Base-by-base conservation (phyloP, 345 rosid genomes). In the Eucalyptus albens region DNA sequence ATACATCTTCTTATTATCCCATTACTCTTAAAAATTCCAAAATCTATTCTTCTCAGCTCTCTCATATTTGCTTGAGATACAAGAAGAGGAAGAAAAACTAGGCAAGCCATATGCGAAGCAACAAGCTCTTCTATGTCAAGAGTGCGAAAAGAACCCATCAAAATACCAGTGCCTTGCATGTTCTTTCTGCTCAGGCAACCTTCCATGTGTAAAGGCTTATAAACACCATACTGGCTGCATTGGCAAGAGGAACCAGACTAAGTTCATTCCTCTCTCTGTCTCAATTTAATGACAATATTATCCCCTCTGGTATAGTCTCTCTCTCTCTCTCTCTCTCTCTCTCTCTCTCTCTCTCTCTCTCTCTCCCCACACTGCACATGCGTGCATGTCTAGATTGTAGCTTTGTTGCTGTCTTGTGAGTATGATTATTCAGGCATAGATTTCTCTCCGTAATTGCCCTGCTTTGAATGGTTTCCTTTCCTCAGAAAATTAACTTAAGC, bases 111-210 rank as follows among this genome's bases (percentile, higher is more conserved):
- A 9, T 26, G 65, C 65, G 37, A 53, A 24, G 15, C 89, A 27
- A 50, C 85, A 62, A 65, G 49, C 51, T 55, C 26, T 51, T 44
- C 72, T 80, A 24, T 94, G 99, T 86, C 95, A 93, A 24, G 98
- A 97, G 91, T 97, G 99, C 89, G 89, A 92, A 86, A 62, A 49
- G 67, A 93, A 94, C n/a, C 92, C 92, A 7, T 93, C 96, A 56
- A 96, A 96, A 88, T 96, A 96, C 92, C 96, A 89, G 49, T 97
- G 99, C 91, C 99, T 97, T 11, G 98, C 94, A 72, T 97, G 99
- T 88, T 94, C 94, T 51, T 87, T 95, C 44, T 96, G 97, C 49
- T 92, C 97, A 5, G 96, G 99, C 91, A 92, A 97, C 86, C 97
- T 97, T 86, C 83, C 92, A 56, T 97, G 99, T 89, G 98, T 97